Percentiles rank a stretch among this genome's conserved stretches.
These are phyloP conservation scores for Paramecium sonneborni DNA, from an alignment of 73 alveolate species.

Conservation along the genomic window DNA sequence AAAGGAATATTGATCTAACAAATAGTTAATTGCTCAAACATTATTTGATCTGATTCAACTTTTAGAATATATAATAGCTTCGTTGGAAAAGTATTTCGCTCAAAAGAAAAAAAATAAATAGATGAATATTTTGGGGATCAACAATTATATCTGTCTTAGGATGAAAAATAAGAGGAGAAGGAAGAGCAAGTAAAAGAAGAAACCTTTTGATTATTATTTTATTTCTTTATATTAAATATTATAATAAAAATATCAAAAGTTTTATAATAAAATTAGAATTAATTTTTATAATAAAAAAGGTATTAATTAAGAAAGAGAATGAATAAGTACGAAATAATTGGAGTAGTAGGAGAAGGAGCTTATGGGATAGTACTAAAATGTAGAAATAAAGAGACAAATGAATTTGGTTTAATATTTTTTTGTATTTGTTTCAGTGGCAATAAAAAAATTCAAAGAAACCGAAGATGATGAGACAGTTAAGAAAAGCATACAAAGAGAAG, in stretches of 20 bases:
- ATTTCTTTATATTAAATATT: neutral
- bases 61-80: neutral
- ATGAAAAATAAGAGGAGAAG: neutral
- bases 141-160: neutral
- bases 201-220: neutral
- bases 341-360: slow-evolving; percentile 92
- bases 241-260: too few relatives aligned
- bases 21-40: neutral
- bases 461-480: slow-evolving; percentile 94
- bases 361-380: slow-evolving; percentile 88
- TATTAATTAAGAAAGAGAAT: slow-evolving; percentile 24
- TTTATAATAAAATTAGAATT: too few relatives aligned
- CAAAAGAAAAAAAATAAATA: neutral
- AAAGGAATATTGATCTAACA: slow-evolving; percentile 1
- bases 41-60: neutral
- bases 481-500: slow-evolving; percentile 92
- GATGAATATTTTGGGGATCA: neutral
- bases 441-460: slow-evolving; percentile 91
- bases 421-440: slow-evolving; percentile 79
- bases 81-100: neutral
- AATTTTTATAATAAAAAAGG: too few relatives aligned
- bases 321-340: slow-evolving; percentile 84
- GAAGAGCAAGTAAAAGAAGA: neutral
- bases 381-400: slow-evolving; percentile 81
- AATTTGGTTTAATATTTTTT: slow-evolving; percentile 57